Base-by-base conservation (phyloP, 2,329 filamentous ascomycete genomes). In the Didymella pomorum region DNA sequence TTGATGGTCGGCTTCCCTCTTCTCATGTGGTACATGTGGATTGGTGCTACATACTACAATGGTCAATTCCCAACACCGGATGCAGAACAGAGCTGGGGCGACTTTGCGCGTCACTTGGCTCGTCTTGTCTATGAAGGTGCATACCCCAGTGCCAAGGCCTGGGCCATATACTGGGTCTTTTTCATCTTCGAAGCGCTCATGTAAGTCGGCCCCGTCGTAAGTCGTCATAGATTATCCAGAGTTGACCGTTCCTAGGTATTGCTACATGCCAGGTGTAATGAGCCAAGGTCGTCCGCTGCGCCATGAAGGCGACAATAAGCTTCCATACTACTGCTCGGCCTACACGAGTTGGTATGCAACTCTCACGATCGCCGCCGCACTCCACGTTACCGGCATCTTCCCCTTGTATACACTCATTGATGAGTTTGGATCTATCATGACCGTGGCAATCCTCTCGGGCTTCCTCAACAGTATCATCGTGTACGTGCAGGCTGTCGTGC, bases 11-110 rank as follows among this genome's bases (percentile, higher is more conserved):
- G 89, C 42, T 98, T 98, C 79, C 94, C 94, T 16, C 60, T 89
- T 33, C 84, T 98, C 67, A 97, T 98, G 93, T 97, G 91, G 85
- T 97, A 97, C 80, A 96, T 98, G 93, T 98, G 93, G 93, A 88
- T 96, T 77, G 94, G 94, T 48, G 91, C 93, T 39, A 93, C 89
- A 43, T 96, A 93, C 80, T 98, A 97, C 79, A 82, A 92, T 73
- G 93, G 93, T 68, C 87, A 89, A 63, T 82, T 96, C 48, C 94
- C 94, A 14, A 79, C 80, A 35, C 90, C 87, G 1, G 79, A 79
- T 2, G 74, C 84, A 46, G 89, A 85, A 42, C 84, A 96, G 81
- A 87, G 82, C 64, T 85, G 86, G 75, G 65, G 71, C 16, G 87
- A 93, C 18, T 97, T 97, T 74, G 81, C 84, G 52, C 77, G 82